Base-by-base conservation (phyloP, 305 asterid species). In the Ruellia speciosa region DNA sequence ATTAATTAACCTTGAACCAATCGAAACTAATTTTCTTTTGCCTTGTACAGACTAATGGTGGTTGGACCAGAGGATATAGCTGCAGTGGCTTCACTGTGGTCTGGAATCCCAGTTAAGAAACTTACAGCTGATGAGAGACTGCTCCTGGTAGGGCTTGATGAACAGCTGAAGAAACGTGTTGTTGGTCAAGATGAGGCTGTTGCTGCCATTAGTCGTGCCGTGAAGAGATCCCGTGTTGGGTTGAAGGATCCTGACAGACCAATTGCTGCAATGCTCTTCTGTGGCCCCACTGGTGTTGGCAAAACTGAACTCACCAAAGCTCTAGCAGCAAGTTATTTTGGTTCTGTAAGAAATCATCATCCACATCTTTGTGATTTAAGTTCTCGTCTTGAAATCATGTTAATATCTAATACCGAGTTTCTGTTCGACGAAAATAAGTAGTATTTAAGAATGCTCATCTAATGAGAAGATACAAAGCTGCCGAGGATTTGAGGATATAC, bases 201-300 rank as follows among this genome's bases (percentile, higher is more conserved):
- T 56, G 62, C 80, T 67, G 85, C 97, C 69, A 86, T 88, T 75
- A 73, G 77, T 66, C 96, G 96, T 57, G 97, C 99, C 66, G 93
- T 92, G 74, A 92, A 88, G 79, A 79, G 97, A 84, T 88, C 99
- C 58, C 81, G 99, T 49, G 95, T 87, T 63, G 99, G 99, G 59
- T 65, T 92, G 70, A 92, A 88, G 72, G 88, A 92, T 69, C 99
- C 97, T 17, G 74, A 86, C 65, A 82, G 96, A 76, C 99, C 99
- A 66, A 92, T 92, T 64, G 96, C 97, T 34, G 89, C 96, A 39
- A 82, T 92, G 90, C 95, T 92, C 72, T 92, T 92, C 78, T 92
- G 99, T 78, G 99, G 99, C 46, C 97, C 99, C 45, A 92, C 99
- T 39, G 99, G 99, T 67, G 99, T 92, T 41, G 99, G 99, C 62